phyloP scores from a whole-genome alignment of 345 rosid species.

The Gossypium herbaceum region DNA sequence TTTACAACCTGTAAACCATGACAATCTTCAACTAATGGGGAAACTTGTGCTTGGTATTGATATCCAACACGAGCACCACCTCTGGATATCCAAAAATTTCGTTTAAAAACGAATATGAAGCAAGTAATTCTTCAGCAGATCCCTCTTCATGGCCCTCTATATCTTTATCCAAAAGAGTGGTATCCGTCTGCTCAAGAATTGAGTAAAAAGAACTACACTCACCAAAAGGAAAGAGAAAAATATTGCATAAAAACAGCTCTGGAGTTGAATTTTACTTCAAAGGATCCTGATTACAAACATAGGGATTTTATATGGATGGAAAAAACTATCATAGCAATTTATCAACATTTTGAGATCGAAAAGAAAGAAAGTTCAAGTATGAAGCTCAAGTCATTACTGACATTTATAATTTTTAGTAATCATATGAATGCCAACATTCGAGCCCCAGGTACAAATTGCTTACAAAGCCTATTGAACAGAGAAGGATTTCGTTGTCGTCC shows the following conservation, averaged over 20 bases:
- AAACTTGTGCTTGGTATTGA: slow-evolving; percentile 53
- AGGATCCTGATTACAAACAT: not conserved
- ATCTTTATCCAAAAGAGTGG: slow-evolving; percentile 22
- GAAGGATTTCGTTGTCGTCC: no score
- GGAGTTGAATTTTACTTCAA: not conserved
- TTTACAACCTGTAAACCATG: slow-evolving; percentile 26
- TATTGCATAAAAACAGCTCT: not conserved
- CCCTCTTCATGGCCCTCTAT: slow-evolving; percentile 35
- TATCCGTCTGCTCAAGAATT: slow-evolving; percentile 34
- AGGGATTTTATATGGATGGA: no score
- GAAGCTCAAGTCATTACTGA: not conserved
- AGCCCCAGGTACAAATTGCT: not conserved
- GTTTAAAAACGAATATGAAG: slow-evolving; percentile 28
- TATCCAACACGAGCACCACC: slow-evolving; percentile 53
- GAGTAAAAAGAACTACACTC: not conserved
- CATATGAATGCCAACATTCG: not conserved
- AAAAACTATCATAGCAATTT: no score
- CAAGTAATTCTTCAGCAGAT: slow-evolving; percentile 24
- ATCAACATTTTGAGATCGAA: not conserved
- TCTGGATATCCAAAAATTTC: slow-evolving; percentile 43
- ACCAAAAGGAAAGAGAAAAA: not conserved
- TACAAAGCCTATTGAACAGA: not conserved
- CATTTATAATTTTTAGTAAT: not conserved
- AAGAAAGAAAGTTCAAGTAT: not conserved
- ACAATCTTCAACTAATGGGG: slow-evolving; percentile 26